Conservation (phyloP, 805 yeast genomes). For the Candida tibetensis region DNA sequence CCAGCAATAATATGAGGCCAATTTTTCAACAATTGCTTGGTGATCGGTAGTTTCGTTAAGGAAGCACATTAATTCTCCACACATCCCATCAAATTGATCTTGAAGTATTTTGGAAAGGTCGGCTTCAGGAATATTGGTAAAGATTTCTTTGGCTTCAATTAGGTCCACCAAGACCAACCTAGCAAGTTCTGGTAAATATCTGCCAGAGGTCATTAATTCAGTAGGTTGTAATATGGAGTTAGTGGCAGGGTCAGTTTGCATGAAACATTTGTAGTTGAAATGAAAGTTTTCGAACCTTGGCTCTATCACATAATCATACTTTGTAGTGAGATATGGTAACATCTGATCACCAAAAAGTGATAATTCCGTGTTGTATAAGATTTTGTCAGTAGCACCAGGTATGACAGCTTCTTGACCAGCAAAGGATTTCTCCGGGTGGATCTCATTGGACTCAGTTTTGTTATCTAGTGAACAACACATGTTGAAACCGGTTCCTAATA, state of each 20-base stretch:
- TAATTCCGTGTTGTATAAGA: constrained; percentile 51
- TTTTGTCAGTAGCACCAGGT: constrained; percentile 4
- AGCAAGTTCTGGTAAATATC: constrained; percentile 54
- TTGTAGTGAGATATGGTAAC: constrained; percentile 31
- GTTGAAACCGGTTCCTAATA: constrained; percentile 69
- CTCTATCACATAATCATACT: constrained; percentile 41
- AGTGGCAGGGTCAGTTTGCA: constrained; percentile 25
- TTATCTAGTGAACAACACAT: constrained; percentile 41
- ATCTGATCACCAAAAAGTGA: constrained; percentile 50
- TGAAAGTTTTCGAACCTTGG: constrained; percentile 21
- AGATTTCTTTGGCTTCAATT: constrained; percentile 26
- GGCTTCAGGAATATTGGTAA: constrained; percentile 15
- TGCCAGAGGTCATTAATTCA: constrained; percentile 53
- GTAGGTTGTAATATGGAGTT: constrained; percentile 50
- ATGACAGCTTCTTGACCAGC: constrained; percentile 2
- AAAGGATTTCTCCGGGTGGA: constrained; percentile 17
- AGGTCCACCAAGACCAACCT: constrained; percentile 42
- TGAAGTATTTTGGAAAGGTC: constrained; percentile 13
- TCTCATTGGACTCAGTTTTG: constrained; percentile 10
- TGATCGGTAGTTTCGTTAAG: constrained; percentile 30
- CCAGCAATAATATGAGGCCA: constrained; percentile 24
- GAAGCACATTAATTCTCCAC: constrained; percentile 42
- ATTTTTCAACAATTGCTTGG: constrained; percentile 15
- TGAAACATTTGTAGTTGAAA: constrained; percentile 26
- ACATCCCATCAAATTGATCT: constrained; percentile 27